Evolutionary conservation across 2,329 filamentous ascomycete species (phyloP).

Genomic region (Trichophyton equinum): DNA sequence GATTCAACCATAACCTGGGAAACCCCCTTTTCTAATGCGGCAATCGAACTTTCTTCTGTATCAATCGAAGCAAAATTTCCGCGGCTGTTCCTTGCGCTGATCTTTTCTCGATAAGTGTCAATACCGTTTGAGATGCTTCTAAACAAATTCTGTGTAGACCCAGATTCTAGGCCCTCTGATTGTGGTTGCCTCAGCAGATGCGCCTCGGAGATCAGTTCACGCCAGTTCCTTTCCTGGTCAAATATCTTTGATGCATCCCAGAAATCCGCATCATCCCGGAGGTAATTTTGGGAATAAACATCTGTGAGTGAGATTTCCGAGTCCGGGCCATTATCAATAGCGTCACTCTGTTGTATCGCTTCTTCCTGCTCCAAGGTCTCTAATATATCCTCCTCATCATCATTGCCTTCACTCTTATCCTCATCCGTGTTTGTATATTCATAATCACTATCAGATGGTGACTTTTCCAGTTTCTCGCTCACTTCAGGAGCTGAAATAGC

Average conservation of each 20-base stretch:
- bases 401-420: not conserved
- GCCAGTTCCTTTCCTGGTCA: constrained; percentile 10
- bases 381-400: not conserved
- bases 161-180: constrained; percentile 1
- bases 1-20: not conserved
- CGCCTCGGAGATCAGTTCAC: constrained; percentile 9
- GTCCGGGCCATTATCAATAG: not conserved
- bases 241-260: constrained; percentile 5
- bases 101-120: constrained; percentile 6
- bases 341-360: not conserved
- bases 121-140: constrained; percentile 7
- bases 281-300: not conserved
- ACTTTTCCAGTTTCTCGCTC: not conserved
- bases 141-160: constrained; percentile 4
- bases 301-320: not conserved
- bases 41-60: not conserved
- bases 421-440: not conserved
- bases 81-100: not conserved
- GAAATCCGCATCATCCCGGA: constrained; percentile 7
- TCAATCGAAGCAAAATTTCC: not conserved
- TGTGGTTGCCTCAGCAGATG: constrained; percentile 1
- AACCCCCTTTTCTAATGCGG: not conserved
- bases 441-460: not conserved
- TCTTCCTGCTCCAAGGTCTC: not conserved
- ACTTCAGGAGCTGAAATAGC: not conserved